These are phyloP conservation scores for Myriosclerotinia duriaeana DNA, from an alignment of 2,329 filamentous ascomycete species.

Conservation along the genomic window DNA sequence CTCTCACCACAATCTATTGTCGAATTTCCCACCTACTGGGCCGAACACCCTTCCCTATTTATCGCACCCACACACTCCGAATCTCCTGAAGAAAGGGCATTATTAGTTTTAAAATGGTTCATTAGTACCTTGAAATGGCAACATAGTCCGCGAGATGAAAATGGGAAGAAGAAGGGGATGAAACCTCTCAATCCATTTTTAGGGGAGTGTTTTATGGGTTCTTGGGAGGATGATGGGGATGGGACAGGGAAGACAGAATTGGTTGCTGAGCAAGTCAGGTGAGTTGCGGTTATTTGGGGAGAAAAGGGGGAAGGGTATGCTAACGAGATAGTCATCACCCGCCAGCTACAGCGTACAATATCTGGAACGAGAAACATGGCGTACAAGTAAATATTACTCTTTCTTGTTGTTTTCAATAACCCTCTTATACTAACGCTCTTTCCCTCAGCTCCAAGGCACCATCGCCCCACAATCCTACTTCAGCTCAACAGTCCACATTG, in stretches of 20 bases:
- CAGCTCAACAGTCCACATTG: conserved; percentile 87
- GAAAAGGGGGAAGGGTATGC: neutral
- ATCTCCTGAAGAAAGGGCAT: conserved; percentile 56
- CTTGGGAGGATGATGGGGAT: conserved; percentile 67
- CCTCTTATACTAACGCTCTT: neutral
- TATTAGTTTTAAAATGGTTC: conserved; percentile 67
- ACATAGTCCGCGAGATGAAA: conserved; percentile 58
- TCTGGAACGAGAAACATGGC: conserved; percentile 81
- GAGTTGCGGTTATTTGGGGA: conserved; percentile 46
- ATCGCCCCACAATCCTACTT: conserved; percentile 96
- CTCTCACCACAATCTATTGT: conserved; percentile 75
- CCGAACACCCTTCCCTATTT: conserved; percentile 73
- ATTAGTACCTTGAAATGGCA: conserved; percentile 89
- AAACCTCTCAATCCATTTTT: conserved; percentile 96
- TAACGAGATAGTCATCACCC: conserved; percentile 69
- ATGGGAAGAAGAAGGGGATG: conserved; percentile 83
- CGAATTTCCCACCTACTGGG: conserved; percentile 81
- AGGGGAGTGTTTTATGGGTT: conserved; percentile 88
- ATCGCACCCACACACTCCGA: conserved; percentile 76
- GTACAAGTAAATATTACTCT: conserved; percentile 47
- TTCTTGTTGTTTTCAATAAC: neutral
- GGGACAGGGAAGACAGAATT: conserved; percentile 75
- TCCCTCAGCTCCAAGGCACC: conserved; percentile 67
- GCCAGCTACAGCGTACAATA: conserved; percentile 89
- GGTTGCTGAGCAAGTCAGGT: conserved; percentile 81